phyloP scores from a whole-genome alignment of 345 rosid genomes.

The Sisymbrium irio region DNA sequence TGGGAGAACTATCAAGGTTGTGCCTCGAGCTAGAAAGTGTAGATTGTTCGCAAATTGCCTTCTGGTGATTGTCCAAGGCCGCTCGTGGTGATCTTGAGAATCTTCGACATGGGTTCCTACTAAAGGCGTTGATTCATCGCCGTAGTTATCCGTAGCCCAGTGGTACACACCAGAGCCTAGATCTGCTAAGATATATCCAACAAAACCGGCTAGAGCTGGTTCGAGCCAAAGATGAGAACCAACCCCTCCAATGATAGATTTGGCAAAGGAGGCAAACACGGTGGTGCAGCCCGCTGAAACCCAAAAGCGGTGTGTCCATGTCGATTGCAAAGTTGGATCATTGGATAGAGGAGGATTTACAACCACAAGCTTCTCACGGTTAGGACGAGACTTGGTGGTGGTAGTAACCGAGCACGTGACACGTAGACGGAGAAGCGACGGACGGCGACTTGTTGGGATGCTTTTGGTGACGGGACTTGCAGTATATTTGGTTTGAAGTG shows the following conservation, averaged over 20 bases:
- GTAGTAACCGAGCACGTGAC: constrained; percentile 39
- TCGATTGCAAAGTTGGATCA: constrained; percentile 55
- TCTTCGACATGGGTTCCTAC: constrained; percentile 73
- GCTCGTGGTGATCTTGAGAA: constrained; percentile 74
- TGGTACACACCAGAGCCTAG: constrained; percentile 80
- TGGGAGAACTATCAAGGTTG: constrained; percentile 60
- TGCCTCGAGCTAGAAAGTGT: constrained; percentile 60
- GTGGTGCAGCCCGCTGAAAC: constrained; percentile 64
- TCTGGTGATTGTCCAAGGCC: constrained; percentile 74
- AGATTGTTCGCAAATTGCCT: constrained; percentile 84
- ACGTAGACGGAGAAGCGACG: neutral
- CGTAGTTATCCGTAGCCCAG: constrained; percentile 86
- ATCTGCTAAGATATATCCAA: constrained; percentile 68
- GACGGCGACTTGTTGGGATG: constrained; percentile 13
- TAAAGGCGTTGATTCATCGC: constrained; percentile 57
- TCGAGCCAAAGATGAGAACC: constrained; percentile 47
- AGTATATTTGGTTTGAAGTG: constrained; percentile 43
- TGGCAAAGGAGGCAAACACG: constrained; percentile 48
- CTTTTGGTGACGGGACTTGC: constrained; percentile 13
- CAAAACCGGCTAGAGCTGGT: constrained; percentile 56
- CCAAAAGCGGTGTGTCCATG: constrained; percentile 73
- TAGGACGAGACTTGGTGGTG: constrained; percentile 33
- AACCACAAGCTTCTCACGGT: constrained; percentile 25
- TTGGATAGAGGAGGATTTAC: constrained; percentile 31
- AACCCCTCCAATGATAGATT: constrained; percentile 39